phyloP scores from a whole-genome alignment of 768 basidiomycete species.

The Kondoa subrosea region DNA sequence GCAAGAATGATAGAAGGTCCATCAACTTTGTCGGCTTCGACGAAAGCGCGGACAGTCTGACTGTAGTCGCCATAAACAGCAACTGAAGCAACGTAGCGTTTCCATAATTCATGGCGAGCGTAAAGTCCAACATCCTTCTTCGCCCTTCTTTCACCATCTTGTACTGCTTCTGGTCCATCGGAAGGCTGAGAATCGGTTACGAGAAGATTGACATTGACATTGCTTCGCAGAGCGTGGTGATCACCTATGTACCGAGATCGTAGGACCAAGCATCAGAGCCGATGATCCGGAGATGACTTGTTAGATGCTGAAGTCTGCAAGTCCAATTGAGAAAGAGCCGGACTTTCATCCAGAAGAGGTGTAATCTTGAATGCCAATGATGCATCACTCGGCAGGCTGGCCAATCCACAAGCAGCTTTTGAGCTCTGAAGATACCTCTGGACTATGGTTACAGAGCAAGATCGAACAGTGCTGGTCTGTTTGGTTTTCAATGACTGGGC shows the following conservation, averaged over 20 bases:
- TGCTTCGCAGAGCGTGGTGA: constrained; percentile 82
- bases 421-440: constrained; percentile 22
- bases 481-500: constrained; percentile 49
- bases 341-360: background rate
- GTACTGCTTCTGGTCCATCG: constrained; percentile 38
- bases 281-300: constrained; percentile 75
- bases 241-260: constrained; percentile 84
- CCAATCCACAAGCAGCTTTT: constrained; percentile 52
- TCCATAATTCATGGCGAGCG: constrained; percentile 95
- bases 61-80: constrained; percentile 92
- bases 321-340: background rate
- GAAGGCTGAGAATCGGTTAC: constrained; percentile 87
- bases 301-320: background rate
- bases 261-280: constrained; percentile 97
- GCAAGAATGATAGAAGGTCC: constrained; percentile 87
- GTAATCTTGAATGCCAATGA: background rate
- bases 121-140: constrained; percentile 96
- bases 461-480: constrained; percentile 49
- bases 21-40: constrained; percentile 74
- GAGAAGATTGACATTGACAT: constrained; percentile 82
- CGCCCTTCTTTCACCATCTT: constrained; percentile 54
- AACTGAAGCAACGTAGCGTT: constrained; percentile 90
- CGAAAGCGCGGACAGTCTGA: constrained; percentile 75
- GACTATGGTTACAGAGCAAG: constrained; percentile 41
- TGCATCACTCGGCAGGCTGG: constrained; percentile 52